Evolutionary conservation across 176 grass and related monocot genomes (phyloP).

Genomic region (Raddia guianensis): DNA sequence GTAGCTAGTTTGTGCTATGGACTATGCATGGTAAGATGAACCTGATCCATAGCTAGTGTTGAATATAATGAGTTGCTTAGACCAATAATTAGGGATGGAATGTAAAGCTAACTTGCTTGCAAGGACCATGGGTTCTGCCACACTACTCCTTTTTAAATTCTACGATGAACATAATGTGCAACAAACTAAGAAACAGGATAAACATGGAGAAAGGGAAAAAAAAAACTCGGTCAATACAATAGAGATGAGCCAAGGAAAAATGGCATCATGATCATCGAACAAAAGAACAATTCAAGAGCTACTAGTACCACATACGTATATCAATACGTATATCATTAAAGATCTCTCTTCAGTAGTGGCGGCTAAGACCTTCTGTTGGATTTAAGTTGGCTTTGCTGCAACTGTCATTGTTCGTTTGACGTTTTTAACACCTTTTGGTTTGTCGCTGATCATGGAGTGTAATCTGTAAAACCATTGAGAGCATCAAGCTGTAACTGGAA

Average conservation of each 20-base stretch:
- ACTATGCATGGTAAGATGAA: constrained; percentile 22
- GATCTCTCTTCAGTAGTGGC: not conserved
- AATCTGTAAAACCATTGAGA: not conserved
- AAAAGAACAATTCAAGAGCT: not conserved
- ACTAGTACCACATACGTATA: not conserved
- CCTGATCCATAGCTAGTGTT: constrained; percentile 29
- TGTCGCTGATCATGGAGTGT: not conserved
- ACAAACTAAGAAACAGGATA: constrained; percentile 5
- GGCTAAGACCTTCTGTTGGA: not conserved
- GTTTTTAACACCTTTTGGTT: not conserved
- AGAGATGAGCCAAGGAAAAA: not conserved
- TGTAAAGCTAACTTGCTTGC: constrained; percentile 5
- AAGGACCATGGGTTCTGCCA: not conserved
- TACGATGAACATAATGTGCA: not conserved
- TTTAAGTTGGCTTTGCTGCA: not conserved
- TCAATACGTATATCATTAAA: not conserved
- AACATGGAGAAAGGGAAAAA: not conserved
- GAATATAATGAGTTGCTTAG: constrained; percentile 19
- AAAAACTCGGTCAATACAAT: not conserved
- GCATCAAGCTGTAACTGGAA: not conserved
- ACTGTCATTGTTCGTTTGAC: not conserved
- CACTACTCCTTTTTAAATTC: constrained; percentile 7
- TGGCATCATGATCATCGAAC: not conserved
- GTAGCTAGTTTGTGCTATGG: constrained; percentile 9
- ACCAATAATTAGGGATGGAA: constrained; percentile 30